These are phyloP conservation scores for Oehlia diaphana DNA, from an alignment of 192 early-diverging fungal species.

Conservation along the genomic window DNA sequence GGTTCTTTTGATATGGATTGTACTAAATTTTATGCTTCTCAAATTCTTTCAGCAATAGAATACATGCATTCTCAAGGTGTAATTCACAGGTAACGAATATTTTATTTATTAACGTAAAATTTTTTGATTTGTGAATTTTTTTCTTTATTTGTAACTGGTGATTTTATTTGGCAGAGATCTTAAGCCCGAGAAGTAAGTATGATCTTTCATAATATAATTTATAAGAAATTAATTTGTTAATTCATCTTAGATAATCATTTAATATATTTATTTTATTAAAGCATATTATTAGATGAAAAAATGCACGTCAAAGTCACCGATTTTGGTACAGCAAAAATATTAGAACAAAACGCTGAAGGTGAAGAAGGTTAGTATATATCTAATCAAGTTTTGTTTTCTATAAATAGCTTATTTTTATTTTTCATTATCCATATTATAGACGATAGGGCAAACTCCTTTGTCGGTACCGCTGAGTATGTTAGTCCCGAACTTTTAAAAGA, in stretches of 20 bases:
- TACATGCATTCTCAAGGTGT: conserved; percentile 86
- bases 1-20: conserved; percentile 72
- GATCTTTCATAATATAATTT: neutral
- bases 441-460: conserved; percentile 83
- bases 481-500: conserved; percentile 94
- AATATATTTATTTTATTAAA: conserved; percentile 32
- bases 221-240: no score
- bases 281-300: conserved; percentile 80
- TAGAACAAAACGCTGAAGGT: conserved; percentile 46
- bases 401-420: neutral
- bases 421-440: conserved; percentile 18
- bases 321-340: conserved; percentile 92
- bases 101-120: conserved; percentile 2
- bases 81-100: conserved; percentile 65
- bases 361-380: conserved; percentile 28
- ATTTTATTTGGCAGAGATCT: conserved; percentile 62
- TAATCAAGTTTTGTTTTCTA: neutral
- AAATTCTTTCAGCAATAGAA: conserved; percentile 83
- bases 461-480: conserved; percentile 99
- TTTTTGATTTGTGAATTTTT: neutral
- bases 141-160: neutral
- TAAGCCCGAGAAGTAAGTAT: conserved; percentile 87
- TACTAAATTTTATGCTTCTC: conserved; percentile 83
- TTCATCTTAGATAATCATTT: neutral
- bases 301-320: conserved; percentile 96